Evolutionary conservation across 805 yeast species (phyloP).

Genomic region (Yarrowia hollandica): DNA sequence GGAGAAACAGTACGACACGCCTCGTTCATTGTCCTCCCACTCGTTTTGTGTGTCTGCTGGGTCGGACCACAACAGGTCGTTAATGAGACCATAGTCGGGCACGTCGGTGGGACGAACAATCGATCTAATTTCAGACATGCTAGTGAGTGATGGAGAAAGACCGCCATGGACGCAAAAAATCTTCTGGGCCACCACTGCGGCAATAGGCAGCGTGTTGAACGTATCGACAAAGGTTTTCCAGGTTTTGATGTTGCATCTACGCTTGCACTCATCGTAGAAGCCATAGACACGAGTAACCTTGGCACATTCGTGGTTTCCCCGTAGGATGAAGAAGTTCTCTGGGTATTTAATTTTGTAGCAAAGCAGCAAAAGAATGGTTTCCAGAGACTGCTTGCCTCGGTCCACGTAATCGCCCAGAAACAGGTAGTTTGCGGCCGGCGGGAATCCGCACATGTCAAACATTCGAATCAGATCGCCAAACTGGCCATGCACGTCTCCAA

Average conservation of each 20-base stretch:
- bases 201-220: conserved; percentile 91
- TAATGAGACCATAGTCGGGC: conserved; percentile 76
- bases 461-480: conserved; percentile 86
- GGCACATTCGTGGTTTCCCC: conserved; percentile 98
- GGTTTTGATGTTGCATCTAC: conserved; percentile 85
- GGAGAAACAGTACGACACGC: conserved; percentile 77
- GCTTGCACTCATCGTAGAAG: conserved; percentile 95
- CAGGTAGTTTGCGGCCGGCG: conserved; percentile 88
- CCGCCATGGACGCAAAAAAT: conserved; percentile 93
- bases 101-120: conserved; percentile 83
- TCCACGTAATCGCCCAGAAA: conserved; percentile 97
- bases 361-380: conserved; percentile 80
- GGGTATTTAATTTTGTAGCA: conserved; percentile 97
- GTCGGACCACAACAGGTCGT: conserved; percentile 80
- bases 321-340: conserved; percentile 84
- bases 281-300: conserved; percentile 96
- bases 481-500: conserved; percentile 97
- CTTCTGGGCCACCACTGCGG: conserved; percentile 93
- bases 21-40: conserved; percentile 87
- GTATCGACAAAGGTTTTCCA: conserved; percentile 95
- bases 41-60: conserved; percentile 81
- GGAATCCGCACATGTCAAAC: conserved; percentile 95
- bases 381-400: conserved; percentile 93
- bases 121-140: conserved; percentile 71
- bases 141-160: conserved; percentile 68